Percentiles rank a stretch among this genome's conserved stretches.
These are phyloP conservation scores for Arxiozyma heterogenica DNA, from an alignment of 1,139 yeast species.

Conservation along the genomic window DNA sequence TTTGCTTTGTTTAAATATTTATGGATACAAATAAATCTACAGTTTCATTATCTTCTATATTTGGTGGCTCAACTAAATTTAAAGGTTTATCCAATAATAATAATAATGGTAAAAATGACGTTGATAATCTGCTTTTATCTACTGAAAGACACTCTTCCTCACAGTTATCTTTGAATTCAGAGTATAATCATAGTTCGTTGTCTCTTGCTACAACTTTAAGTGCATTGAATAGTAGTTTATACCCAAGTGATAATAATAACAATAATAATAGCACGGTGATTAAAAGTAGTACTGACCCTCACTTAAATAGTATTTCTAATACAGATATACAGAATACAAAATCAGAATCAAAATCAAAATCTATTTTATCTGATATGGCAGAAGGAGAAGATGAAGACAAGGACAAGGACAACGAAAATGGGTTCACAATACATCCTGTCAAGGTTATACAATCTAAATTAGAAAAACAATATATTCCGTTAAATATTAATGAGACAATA, in stretches of 20 bases:
- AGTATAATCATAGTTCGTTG: constrained; percentile 1
- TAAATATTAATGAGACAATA: not conserved
- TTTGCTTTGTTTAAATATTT: not conserved
- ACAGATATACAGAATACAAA: not conserved
- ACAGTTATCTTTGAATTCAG: constrained; percentile 1
- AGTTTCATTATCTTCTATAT: constrained; percentile 11
- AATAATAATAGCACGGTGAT: too few species aligned
- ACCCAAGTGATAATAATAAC: not conserved
- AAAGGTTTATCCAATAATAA: constrained; percentile 10
- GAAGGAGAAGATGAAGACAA: not conserved
- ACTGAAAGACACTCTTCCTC: constrained; percentile 1
- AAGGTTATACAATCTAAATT: constrained; percentile 7
- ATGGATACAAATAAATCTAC: constrained; percentile 7
- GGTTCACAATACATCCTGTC: constrained; percentile 18
- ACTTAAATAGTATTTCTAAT: too few species aligned
- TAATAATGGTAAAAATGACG: not conserved
- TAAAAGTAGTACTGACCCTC: not conserved
- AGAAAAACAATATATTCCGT: not conserved
- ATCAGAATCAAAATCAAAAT: not conserved
- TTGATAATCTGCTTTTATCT: not conserved
- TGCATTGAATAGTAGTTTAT: not conserved
- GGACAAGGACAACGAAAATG: not conserved
- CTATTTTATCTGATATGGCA: not conserved
- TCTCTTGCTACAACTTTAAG: not conserved
- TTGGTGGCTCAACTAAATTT: constrained; percentile 12